Conservation (phyloP, 1,284 basidiomycete species). For the Cutaneotrichosporon cyanovorans region DNA sequence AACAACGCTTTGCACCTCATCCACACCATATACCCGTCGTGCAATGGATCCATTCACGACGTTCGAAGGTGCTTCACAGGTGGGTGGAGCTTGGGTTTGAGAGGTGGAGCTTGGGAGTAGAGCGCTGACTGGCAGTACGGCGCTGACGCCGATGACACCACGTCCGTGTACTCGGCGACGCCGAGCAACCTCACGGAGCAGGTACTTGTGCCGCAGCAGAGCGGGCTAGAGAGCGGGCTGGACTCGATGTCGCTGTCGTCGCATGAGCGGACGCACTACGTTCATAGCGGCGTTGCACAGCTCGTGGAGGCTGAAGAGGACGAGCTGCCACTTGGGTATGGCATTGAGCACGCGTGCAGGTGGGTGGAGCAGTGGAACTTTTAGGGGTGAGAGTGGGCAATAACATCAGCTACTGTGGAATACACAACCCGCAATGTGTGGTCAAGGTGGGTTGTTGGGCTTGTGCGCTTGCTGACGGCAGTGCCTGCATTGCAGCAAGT, state of each 20-base stretch:
- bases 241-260: slow-evolving; percentile 20
- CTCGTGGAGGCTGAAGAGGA: slow-evolving; percentile 81
- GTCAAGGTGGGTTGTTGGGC: slow-evolving; percentile 56
- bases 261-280: no score
- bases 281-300: slow-evolving; percentile 53
- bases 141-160: slow-evolving; percentile 66
- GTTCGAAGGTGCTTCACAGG: slow-evolving; percentile 56
- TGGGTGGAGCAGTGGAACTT: slow-evolving; percentile 46
- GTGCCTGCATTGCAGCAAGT: slow-evolving; percentile 91
- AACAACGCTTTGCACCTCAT: no score
- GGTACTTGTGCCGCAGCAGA: slow-evolving; percentile 8
- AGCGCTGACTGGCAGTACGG: slow-evolving; percentile 48
- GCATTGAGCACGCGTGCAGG: slow-evolving; percentile 91
- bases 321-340: slow-evolving; percentile 67
- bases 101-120: no score
- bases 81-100: slow-evolving; percentile 14
- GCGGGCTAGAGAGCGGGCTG: slow-evolving; percentile 14
- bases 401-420: slow-evolving; percentile 81
- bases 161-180: slow-evolving; percentile 55
- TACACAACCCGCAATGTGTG: slow-evolving; percentile 92
- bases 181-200: slow-evolving; percentile 48
- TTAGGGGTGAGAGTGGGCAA: no score
- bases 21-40: no score
- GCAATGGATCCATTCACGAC: slow-evolving; percentile 77
- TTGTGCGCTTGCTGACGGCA: slow-evolving; percentile 14